Base-by-base conservation (phyloP, 2,329 filamentous ascomycete species). In the Graphilbum fragrans region DNA sequence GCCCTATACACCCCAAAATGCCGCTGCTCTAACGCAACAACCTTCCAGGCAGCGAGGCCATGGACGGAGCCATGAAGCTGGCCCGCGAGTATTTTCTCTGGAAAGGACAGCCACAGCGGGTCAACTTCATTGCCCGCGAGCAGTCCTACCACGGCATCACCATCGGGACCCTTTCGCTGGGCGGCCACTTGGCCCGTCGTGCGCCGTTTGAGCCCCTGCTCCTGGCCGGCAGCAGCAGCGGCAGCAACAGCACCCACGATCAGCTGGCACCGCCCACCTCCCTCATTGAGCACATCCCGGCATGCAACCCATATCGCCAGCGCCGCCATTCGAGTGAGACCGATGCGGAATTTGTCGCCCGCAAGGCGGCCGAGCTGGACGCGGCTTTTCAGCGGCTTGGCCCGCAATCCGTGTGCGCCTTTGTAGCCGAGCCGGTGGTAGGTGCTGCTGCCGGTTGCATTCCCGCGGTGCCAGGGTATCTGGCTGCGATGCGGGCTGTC, bases 71-170 rank as follows among this genome's bases (percentile, higher is more conserved):
- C 2, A 58, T 82, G 45, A 86, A 86, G 52, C 59, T 86, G 16
- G 66, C 76, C 11, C 63, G 73, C 2, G 80, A 86, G 53, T 85
- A 77, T 52, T 80, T 73, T 50, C 61, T 74, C 16, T 77, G 81
- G 55, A 50, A 42, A 11, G 64, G 64, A 3, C 62, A 81, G 41
- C 63, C 66, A 0, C 54, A 66, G 37, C 67, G 80, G 2, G 64
- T 63, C 1, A 67, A 72, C 37, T 82, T 82, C 58, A 82, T 87
- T 50, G 67, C 76, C 9, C 68, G 82, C 19, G 60, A 73, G 25
- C 66, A 74, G n/a, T 80, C 76, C 9, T 87, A 83, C 50, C 82
- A 87, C 50, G 82, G 82, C 4, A 76, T 69, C 18, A 86, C 80
- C 0, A 55, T 84, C 1, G 79, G 77, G 2, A 66, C 77, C 1